A percentile compares a stretch with the other conserved stretches of the same genome.
phyloP scores from a whole-genome alignment of 2,329 filamentous ascomycete species.

The Microsporum audouinii region DNA sequence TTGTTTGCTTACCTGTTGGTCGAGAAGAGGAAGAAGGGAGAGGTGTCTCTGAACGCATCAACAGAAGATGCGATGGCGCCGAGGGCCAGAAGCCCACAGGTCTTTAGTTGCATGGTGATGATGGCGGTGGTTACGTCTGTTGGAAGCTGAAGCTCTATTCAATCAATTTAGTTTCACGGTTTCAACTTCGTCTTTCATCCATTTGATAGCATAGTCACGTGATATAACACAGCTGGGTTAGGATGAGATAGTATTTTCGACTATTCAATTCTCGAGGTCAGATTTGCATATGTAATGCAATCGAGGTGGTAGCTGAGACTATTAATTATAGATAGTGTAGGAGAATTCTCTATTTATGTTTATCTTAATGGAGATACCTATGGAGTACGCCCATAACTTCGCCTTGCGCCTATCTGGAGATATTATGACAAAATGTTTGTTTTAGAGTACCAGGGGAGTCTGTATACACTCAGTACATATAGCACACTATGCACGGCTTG shows the following conservation, averaged over 20 bases:
- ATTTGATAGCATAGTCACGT: neutral
- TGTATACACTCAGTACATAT: too few species aligned
- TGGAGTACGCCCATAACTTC: too few species aligned
- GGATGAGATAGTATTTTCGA: neutral
- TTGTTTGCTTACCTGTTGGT: conserved; percentile 56
- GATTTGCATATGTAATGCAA: neutral
- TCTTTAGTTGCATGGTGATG: conserved; percentile 30
- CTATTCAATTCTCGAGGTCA: neutral
- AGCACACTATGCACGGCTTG: too few species aligned
- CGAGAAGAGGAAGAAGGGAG: conserved; percentile 81
- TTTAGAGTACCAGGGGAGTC: too few species aligned
- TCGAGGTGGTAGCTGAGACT: neutral
- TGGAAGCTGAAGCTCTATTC: neutral
- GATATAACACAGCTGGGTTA: neutral
- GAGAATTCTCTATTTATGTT: too few species aligned
- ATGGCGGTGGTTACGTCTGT: neutral
- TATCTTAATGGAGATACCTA: too few species aligned
- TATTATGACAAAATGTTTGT: too few species aligned
- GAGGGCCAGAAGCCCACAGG: conserved; percentile 38
- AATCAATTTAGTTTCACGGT: neutral
- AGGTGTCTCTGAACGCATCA: conserved; percentile 71
- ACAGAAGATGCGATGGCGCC: conserved; percentile 43
- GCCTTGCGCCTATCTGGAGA: too few species aligned
- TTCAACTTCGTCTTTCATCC: neutral
- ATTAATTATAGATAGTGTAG: neutral